phyloP scores from a whole-genome alignment of 1,284 basidiomycete genomes.

The Trichosporon ovoides region DNA sequence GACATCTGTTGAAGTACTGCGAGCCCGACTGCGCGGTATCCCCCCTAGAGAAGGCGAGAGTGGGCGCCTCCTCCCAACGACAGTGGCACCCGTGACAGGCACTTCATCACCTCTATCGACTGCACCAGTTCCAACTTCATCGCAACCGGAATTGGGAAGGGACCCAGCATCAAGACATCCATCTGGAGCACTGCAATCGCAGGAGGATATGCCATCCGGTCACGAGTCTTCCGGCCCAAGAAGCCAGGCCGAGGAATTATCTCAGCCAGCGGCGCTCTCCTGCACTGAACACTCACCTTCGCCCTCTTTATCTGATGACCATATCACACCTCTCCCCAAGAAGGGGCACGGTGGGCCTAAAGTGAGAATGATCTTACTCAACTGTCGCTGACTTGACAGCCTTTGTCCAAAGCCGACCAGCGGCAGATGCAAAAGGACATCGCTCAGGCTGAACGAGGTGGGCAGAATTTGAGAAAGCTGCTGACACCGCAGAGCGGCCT shows the following conservation, averaged over 20 bases:
- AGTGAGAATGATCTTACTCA: too few species aligned
- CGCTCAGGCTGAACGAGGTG: constrained; percentile 28
- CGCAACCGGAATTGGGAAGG: too few species aligned
- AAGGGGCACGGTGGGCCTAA: neutral
- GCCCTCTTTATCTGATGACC: neutral
- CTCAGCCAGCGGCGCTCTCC: too few species aligned
- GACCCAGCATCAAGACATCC: neutral
- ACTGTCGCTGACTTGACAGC: constrained; percentile 10
- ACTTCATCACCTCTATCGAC: neutral
- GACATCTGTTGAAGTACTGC: neutral
- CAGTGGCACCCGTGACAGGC: neutral
- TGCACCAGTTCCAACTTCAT: neutral
- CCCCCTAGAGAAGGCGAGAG: neutral
- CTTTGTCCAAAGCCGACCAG: constrained; percentile 31
- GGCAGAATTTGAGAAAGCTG: neutral
- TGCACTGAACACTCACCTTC: constrained; percentile 13
- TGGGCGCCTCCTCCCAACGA: neutral
- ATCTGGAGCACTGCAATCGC: neutral
- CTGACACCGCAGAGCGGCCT: constrained; percentile 21
- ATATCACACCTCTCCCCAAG: too few species aligned
- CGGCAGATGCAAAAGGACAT: constrained; percentile 29
- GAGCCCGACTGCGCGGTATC: neutral
- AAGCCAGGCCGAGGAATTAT: too few species aligned
- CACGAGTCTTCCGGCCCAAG: too few species aligned
- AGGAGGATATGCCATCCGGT: too few species aligned